Evolutionary conservation across 2,329 filamentous ascomycete genomes (phyloP), one percentile per base, ranked within the genome.

Genomic region (Aspergillus quadricinctus): DNA sequence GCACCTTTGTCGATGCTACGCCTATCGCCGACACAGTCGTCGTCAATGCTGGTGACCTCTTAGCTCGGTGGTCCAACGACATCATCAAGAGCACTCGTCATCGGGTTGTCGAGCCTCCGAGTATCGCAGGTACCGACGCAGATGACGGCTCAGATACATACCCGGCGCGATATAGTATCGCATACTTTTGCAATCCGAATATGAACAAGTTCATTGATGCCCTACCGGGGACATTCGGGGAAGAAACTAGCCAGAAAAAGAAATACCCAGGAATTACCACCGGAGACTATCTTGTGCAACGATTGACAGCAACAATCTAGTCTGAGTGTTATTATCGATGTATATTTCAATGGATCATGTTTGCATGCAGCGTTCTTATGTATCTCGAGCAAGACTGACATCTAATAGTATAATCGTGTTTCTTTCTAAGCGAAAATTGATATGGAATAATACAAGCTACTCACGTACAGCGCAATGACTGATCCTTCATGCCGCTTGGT

Each of bases 131-230:
- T 3, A 81, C 64, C 14, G 59, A 60, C 3, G 17, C 21, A 5
- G 49, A 80, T 17, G 75, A 78, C 41, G 59, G 65, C 4, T 64
- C 66, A 1, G 72, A 74, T 25, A 64, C 67, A 19, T 88, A 95
- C 71, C 90, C 91, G 1, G 80, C 90, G 0, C 80, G 89, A 41
- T 97, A 97, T 69, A 93, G 88, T 65, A 88, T 97, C 69, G 92
- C 92, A 65, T 97, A 95, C 76, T 95, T 96, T 71, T 95, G 91
- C 78, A 93, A 95, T 64, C 90, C 91, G 8, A 92, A 95, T 69
- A 88, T 85, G 69, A 83, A 89, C 58, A 83, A 81, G 63, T 77
- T 83, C 54, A 95, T 96, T 61, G 88, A 94, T 64, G 89, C 87
- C 1, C 84, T 96, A 48, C 91, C 90, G 0, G 89, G 89, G 0